Evolutionary conservation across 2,329 filamentous ascomycete species (phyloP).

Genomic region (Juglanconis sp.): DNA sequence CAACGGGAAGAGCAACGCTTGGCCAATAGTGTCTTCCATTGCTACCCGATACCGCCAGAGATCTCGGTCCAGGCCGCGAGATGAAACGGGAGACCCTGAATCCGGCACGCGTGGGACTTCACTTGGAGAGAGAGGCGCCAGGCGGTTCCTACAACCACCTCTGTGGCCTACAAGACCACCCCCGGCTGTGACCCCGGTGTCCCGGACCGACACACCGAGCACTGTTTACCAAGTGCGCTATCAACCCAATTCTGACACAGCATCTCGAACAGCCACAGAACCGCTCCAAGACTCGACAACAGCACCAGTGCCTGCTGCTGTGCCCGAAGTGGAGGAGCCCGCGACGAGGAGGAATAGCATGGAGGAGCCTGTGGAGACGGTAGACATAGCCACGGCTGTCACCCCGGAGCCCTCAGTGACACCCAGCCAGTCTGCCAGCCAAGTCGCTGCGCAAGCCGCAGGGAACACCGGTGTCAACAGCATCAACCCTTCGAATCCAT

Average conservation of each 20-base stretch:
- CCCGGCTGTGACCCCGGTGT: conserved; percentile 54
- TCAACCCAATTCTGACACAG: conserved; percentile 53
- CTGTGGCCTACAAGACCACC: conserved; percentile 55
- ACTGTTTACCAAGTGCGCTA: conserved; percentile 63
- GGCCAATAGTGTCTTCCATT: conserved; percentile 40
- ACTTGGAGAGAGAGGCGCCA: conserved; percentile 23
- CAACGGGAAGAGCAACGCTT: conserved; percentile 31
- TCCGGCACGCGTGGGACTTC: conserved; percentile 19
- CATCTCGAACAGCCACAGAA: conserved; percentile 44
- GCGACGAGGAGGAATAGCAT: background rate
- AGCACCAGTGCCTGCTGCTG: conserved; percentile 19
- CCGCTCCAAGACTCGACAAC: conserved; percentile 19
- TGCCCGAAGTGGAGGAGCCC: conserved; percentile 32
- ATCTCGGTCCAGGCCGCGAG: conserved; percentile 24
- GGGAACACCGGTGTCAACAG: background rate
- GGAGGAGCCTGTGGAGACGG: conserved; percentile 10
- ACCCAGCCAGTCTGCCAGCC: conserved; percentile 20
- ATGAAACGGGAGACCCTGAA: conserved; percentile 17
- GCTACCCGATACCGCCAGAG: conserved; percentile 33
- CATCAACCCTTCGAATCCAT: background rate
- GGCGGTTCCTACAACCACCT: conserved; percentile 43
- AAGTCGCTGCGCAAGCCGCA: conserved; percentile 10
- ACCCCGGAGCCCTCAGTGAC: conserved; percentile 18
- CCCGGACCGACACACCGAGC: conserved; percentile 60
- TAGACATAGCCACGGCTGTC: conserved; percentile 6